These are phyloP conservation scores for Cardamine chenopodiifolia DNA, from an alignment of 345 rosid species.

Conservation along the genomic window DNA sequence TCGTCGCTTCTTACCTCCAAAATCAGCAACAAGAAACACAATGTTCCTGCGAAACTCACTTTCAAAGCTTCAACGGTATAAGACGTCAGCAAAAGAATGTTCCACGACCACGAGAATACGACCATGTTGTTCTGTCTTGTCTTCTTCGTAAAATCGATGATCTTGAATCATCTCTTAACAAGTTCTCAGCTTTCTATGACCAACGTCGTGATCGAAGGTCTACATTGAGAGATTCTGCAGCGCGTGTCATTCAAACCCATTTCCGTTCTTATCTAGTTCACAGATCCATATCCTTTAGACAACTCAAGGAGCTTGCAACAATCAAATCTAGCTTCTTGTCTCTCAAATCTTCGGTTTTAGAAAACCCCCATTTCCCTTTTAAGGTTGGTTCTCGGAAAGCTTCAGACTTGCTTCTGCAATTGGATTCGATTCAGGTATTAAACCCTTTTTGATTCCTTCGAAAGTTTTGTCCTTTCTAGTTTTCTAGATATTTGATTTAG, in stretches of 20 bases:
- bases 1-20: constrained; percentile 53
- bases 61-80: constrained; percentile 8
- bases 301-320: constrained; percentile 75
- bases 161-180: constrained; percentile 55
- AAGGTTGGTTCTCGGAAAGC: constrained; percentile 57
- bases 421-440: constrained; percentile 88
- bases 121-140: constrained; percentile 47
- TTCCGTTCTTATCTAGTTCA: constrained; percentile 75
- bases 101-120: constrained; percentile 39
- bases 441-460: too few relatives aligned
- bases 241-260: constrained; percentile 78
- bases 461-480: neutral
- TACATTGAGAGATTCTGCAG: constrained; percentile 70
- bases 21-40: constrained; percentile 44
- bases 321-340: constrained; percentile 64
- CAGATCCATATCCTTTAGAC: constrained; percentile 77
- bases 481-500: neutral
- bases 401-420: constrained; percentile 63
- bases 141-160: constrained; percentile 57
- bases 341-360: constrained; percentile 66
- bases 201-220: constrained; percentile 26
- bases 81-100: constrained; percentile 19
- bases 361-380: constrained; percentile 50
- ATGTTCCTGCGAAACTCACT: constrained; percentile 21
- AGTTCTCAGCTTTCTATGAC: constrained; percentile 38